Evolutionary conservation across 1,139 yeast species (phyloP).

Genomic region (Sugiyamaella paludigena): DNA sequence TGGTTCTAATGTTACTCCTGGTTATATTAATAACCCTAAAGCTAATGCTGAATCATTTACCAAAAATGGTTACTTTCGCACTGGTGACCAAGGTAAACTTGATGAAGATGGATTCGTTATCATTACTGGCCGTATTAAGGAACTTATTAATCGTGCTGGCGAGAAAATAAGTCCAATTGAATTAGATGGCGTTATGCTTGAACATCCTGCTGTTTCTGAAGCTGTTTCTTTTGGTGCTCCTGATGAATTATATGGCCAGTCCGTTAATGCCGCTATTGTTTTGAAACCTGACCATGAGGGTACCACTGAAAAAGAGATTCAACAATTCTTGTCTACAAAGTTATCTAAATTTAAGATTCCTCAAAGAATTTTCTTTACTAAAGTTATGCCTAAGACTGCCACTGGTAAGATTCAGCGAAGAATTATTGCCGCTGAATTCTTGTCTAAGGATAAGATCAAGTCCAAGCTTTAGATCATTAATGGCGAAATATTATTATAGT

Average conservation of each 20-base stretch:
- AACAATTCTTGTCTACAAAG: conserved; percentile 44
- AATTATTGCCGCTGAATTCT: conserved; percentile 48
- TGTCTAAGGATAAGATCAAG: conserved; percentile 31
- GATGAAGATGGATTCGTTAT: conserved; percentile 57
- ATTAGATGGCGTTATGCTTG: conserved; percentile 54
- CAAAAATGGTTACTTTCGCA: conserved; percentile 56
- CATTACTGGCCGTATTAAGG: conserved; percentile 65
- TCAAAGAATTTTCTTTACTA: conserved; percentile 52
- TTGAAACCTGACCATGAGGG: conserved; percentile 41
- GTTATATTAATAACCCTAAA: conserved; percentile 63
- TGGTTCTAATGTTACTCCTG: conserved; percentile 66
- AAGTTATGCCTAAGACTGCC: conserved; percentile 64
- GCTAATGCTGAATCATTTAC: conserved; percentile 67
- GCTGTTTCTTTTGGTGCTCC: conserved; percentile 68
- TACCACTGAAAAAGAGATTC: conserved; percentile 45
- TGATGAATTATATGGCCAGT: conserved; percentile 63
- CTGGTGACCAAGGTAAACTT: conserved; percentile 68
- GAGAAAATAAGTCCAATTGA: conserved; percentile 70
- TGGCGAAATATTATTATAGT: background rate
- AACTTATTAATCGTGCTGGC: conserved; percentile 66
- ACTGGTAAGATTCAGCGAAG: conserved; percentile 70
- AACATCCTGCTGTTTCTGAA: conserved; percentile 57
- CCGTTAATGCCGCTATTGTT: conserved; percentile 64
- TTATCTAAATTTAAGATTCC: conserved; percentile 60
- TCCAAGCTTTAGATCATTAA: conserved; percentile 28